phyloP scores from a whole-genome alignment of 108 stramenopile species.

The Stephanodiscus minutulus region DNA sequence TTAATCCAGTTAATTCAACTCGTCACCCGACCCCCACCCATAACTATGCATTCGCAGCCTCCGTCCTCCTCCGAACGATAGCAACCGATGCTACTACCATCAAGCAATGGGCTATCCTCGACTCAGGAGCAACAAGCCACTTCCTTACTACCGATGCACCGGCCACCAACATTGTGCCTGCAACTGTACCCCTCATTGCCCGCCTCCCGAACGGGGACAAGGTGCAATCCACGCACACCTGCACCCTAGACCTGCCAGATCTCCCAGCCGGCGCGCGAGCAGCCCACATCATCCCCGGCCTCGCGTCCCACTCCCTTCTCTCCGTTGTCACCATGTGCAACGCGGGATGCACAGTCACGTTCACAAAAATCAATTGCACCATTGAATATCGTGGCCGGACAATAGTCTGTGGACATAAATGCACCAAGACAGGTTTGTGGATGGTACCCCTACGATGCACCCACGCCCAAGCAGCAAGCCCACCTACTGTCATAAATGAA shows the following conservation, averaged over 20 bases:
- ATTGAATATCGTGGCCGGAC: slow-evolving; percentile 4
- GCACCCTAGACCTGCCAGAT: background rate
- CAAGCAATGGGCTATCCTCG: background rate
- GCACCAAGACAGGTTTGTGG: slow-evolving; percentile 2
- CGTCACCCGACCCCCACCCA: background rate
- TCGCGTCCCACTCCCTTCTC: background rate
- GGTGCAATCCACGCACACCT: slow-evolving; percentile 17
- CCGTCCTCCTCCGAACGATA: background rate
- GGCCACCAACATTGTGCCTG: background rate
- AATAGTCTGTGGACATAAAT: slow-evolving; percentile 6
- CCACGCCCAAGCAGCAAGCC: background rate
- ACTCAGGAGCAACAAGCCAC: slow-evolving; percentile 10
- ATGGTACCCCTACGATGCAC: background rate
- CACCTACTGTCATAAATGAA: background rate
- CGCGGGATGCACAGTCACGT: slow-evolving; percentile 12
- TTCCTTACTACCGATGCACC: slow-evolving; percentile 13
- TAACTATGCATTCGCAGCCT: background rate
- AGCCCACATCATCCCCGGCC: slow-evolving; percentile 23
- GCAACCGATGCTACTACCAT: background rate
- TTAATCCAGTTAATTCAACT: background rate
- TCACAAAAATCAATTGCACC: slow-evolving; percentile 11
- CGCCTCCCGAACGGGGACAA: slow-evolving; percentile 6
- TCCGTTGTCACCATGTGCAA: slow-evolving; percentile 12
- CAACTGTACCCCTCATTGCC: background rate
- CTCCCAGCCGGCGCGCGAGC: background rate